phyloP scores from a whole-genome alignment of 805 yeast species.

The Ogataea dorogensis region DNA sequence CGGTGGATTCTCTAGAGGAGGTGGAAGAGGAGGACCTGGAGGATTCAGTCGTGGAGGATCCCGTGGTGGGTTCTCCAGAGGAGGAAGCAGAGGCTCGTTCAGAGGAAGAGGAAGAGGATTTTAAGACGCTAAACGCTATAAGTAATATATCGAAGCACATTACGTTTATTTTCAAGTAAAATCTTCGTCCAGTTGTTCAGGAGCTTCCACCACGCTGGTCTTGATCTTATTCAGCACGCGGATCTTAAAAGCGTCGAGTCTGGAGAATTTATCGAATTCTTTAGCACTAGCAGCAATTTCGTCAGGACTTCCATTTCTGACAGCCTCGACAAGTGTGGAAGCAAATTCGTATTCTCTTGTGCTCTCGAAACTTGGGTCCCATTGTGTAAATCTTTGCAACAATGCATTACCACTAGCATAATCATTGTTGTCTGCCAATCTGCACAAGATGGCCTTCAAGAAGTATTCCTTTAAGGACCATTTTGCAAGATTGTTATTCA shows the following conservation, averaged over 20 bases:
- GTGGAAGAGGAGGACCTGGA: constrained; percentile 41
- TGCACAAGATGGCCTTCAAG: constrained; percentile 77
- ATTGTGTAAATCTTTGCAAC: constrained; percentile 56
- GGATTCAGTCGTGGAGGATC: constrained; percentile 41
- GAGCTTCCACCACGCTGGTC: constrained; percentile 36
- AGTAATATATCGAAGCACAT: constrained; percentile 14
- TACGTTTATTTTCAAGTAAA: constrained; percentile 27
- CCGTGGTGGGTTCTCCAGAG: constrained; percentile 40
- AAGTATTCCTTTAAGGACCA: constrained; percentile 95
- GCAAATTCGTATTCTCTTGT: constrained; percentile 76
- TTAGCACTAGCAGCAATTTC: constrained; percentile 68
- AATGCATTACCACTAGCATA: constrained; percentile 80
- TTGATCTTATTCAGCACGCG: constrained; percentile 80
- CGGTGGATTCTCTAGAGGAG: constrained; percentile 43
- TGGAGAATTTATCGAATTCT: constrained; percentile 83
- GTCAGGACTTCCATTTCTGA: constrained; percentile 77
- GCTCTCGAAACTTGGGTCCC: constrained; percentile 74
- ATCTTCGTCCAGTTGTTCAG: constrained; percentile 36
- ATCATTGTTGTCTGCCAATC: constrained; percentile 75
- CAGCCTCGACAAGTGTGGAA: constrained; percentile 66
- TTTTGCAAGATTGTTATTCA: constrained; percentile 71
- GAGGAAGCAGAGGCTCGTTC: constrained; percentile 34
- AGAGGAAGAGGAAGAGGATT: constrained; percentile 41
- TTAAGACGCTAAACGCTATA: constrained; percentile 12
- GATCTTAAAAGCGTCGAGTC: constrained; percentile 90